Evolutionary conservation across 2,329 filamentous ascomycete species (phyloP).

Genomic region (Ophiocordyceps camponoti-leonardi): DNA sequence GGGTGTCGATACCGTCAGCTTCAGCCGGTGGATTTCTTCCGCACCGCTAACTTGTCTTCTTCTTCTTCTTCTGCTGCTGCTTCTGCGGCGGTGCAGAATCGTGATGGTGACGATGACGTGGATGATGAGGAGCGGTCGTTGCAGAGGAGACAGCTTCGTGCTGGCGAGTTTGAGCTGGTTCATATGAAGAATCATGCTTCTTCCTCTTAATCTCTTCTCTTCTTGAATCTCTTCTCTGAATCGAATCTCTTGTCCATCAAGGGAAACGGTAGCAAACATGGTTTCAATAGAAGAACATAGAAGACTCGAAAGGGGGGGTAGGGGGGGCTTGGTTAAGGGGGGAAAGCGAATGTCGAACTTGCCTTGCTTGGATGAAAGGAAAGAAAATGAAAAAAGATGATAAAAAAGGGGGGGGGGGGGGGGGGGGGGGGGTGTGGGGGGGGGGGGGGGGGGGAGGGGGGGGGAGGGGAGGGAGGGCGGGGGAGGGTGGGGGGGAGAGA

Average conservation of each 20-base stretch:
- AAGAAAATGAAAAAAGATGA: too few relatives aligned
- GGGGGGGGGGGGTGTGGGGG: slow-evolving; percentile 17
- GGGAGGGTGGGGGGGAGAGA: too few relatives aligned
- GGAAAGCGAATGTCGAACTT: neutral
- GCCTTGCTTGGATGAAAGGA: too few relatives aligned
- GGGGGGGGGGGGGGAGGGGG: neutral
- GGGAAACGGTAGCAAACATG: too few relatives aligned
- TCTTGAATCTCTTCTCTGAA: too few relatives aligned
- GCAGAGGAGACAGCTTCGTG: slow-evolving; percentile 4
- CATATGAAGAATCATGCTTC: slow-evolving; percentile 21
- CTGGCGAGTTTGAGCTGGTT: slow-evolving; percentile 50
- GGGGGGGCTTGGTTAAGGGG: neutral
- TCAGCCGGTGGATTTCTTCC: slow-evolving; percentile 35
- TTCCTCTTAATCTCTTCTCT: too few relatives aligned
- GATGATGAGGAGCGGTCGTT: neutral
- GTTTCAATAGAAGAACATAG: too few relatives aligned
- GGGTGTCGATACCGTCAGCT: slow-evolving; percentile 83
- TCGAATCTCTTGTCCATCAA: too few relatives aligned
- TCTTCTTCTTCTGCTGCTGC: neutral
- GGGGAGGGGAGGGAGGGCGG: too few relatives aligned
- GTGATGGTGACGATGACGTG: neutral
- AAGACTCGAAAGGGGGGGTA: too few relatives aligned
- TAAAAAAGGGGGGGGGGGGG: too few relatives aligned
- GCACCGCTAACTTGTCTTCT: neutral
- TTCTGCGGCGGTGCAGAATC: neutral